Base-by-base conservation (phyloP, 345 rosid genomes). In the Rhodomyrtus tomentosa region DNA sequence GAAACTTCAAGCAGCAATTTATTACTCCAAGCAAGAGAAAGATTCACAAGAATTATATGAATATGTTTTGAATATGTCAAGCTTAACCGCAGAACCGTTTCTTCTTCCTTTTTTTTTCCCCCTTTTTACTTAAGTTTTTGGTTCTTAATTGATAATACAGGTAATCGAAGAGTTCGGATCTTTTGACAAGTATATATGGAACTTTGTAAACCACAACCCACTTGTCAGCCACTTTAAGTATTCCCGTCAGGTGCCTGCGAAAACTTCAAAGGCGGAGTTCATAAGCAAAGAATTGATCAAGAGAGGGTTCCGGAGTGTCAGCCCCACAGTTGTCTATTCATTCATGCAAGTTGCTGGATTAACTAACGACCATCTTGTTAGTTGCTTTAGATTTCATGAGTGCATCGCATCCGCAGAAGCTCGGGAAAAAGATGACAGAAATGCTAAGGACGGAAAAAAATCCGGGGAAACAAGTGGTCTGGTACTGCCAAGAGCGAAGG, bases 321-420 rank as follows among this genome's bases (percentile, higher is more conserved):
- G 98, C 48, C 98, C 98, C 38, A 94, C 98, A 0, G 95, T 95
- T 12, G 82, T 95, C 56, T 94, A 94, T 89, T 91, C 96, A 2
- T 93, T 95, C 89, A 94, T 95, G 98, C 98, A 95, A 90, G 94
- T 88, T 80, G 93, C 96, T 10, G 98, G 98, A 79, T 88, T 94
- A 45, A 93, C 93, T 15, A 95, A 95, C 53, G 95, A 94, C 87
- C 98, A 95, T 88, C 93, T 95, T 81, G 88, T 86, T 55, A 81
- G 90, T 85, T 94, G 98, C 92, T 94, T 93, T 90, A 91, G 96
- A 90, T 91, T 91, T 93, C 89, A 90, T 49, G 93, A 92, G 36
- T 94, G 96, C 85, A 51, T 92, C 25, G 86, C 86, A 14, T 92
- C 82, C n/a, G 88, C 89, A 32, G 93, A 92, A 83, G 76, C 86